Evolutionary conservation across 1,284 basidiomycete species (phyloP), one percentile per base, ranked within the genome.

Genomic region (Puccinia coronata): DNA sequence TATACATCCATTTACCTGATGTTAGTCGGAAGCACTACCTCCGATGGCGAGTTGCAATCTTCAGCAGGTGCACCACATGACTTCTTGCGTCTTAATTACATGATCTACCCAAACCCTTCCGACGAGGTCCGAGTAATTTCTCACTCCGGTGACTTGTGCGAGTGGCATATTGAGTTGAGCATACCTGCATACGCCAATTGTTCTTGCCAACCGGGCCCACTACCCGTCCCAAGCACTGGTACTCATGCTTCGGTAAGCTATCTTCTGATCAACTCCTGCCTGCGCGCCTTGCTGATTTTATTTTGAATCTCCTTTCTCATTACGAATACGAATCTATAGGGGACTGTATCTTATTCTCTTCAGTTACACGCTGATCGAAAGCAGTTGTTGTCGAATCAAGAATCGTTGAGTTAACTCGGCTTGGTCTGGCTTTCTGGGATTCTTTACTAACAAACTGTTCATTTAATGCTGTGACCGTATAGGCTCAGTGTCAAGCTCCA

Each of bases 101-200:
- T 53, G 61, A 67, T 79, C 12, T 39, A 67, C 28, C 61, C 76
- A 5, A 70, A 39, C 25, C 49, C 61, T 31, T 53, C 41, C 43
- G 51, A 57, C 28, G 47, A 51, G 20, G 49, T 69, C 28, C 49
- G 36, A 55, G 34, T 20, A 11, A 79, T 65, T 18, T 55, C 65
- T 6, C 39, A 67, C 34, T 63, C 39, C 34, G 65, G 28, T 20
- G 49, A 70, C 53, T 47, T 41, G 53, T 53, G 51, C 41, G 76
- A 79, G 41, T 79, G 76, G 76, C 47, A 47, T 23, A 28, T 79
- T 16, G 76, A 79, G 34, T 20, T 79, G 28, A 70, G 25, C 18
- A 36, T 79, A 12, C 76, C 76, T 6, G 47, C 34, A 53, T 79
- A 79, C 51, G 61, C 76, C 0, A 79, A 49, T 43, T 79, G 76